These are phyloP conservation scores for Mycena crocata DNA, from an alignment of 768 basidiomycete genomes.

Conservation along the genomic window DNA sequence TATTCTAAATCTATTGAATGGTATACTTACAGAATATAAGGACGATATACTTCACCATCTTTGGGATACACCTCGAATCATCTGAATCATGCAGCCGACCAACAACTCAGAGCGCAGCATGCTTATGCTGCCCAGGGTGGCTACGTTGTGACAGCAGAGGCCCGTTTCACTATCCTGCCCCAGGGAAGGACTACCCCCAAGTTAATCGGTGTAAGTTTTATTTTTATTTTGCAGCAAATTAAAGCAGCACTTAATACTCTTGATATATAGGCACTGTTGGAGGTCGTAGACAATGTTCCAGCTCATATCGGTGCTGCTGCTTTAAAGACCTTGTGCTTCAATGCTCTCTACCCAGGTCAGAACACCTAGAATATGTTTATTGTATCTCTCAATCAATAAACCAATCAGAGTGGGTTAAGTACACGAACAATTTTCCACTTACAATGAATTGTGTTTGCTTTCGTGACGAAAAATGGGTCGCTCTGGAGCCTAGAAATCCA, in stretches of 20 bases:
- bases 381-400: too few relatives aligned
- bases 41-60: not conserved
- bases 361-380: too few relatives aligned
- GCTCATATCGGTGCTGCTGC: conserved; percentile 38
- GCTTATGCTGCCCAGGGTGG: not conserved
- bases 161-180: not conserved
- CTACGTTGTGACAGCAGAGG: not conserved
- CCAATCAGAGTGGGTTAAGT: too few relatives aligned
- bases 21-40: too few relatives aligned
- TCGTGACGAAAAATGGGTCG: conserved; percentile 24
- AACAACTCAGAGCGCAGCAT: not conserved
- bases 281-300: conserved; percentile 37
- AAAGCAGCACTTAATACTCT: not conserved
- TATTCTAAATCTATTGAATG: too few relatives aligned
- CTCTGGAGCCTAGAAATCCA: not conserved
- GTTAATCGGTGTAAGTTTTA: not conserved
- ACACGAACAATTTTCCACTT: not conserved
- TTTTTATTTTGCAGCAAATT: not conserved
- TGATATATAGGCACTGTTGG: conserved; percentile 35
- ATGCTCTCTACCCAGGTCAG: conserved; percentile 30
- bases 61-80: conserved; percentile 3
- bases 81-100: not conserved
- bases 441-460: not conserved
- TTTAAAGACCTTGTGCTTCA: conserved; percentile 33
- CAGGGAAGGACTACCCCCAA: not conserved